A percentile compares a stretch with the other conserved stretches of the same genome.
Evolutionary conservation across 371 early-diverging fungal genomes (phyloP).

Genomic region (Mucor mucedo): DNA sequence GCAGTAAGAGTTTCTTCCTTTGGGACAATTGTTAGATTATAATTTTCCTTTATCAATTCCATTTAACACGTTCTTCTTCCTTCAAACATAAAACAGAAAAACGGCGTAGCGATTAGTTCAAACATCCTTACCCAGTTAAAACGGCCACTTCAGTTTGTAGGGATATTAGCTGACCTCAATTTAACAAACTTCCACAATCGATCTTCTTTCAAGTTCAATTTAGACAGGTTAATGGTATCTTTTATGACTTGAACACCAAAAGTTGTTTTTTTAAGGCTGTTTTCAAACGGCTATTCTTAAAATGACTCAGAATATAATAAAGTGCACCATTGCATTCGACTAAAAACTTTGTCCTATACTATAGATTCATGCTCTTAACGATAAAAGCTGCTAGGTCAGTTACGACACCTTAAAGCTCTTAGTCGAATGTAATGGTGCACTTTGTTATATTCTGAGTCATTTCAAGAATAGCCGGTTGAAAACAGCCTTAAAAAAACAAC

Average conservation of each 20-base stretch:
- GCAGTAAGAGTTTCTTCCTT: constrained; percentile 19
- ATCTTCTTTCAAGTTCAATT: constrained; percentile 10
- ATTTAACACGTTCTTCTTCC: constrained; percentile 16
- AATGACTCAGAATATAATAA: neutral
- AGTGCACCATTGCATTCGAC: neutral
- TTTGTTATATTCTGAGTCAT: neutral
- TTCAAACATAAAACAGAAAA: constrained; percentile 11
- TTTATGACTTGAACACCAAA: too few species aligned
- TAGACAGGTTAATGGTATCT: neutral
- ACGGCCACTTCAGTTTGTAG: constrained; percentile 65
- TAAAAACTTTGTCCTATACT: neutral
- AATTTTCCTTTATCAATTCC: constrained; percentile 15
- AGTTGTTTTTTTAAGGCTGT: too few species aligned
- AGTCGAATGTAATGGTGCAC: neutral
- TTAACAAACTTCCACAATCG: constrained; percentile 15
- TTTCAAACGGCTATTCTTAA: too few species aligned
- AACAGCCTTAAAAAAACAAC: too few species aligned
- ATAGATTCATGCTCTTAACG: too few species aligned
- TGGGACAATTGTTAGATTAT: constrained; percentile 8
- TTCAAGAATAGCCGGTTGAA: too few species aligned
- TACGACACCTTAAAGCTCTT: too few species aligned
- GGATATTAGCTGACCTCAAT: constrained; percentile 78
- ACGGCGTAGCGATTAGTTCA: constrained; percentile 20
- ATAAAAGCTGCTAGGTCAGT: too few species aligned
- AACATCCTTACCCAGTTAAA: constrained; percentile 74